These are phyloP conservation scores for Mycena crocata DNA, from an alignment of 768 basidiomycete species.

Conservation along the genomic window DNA sequence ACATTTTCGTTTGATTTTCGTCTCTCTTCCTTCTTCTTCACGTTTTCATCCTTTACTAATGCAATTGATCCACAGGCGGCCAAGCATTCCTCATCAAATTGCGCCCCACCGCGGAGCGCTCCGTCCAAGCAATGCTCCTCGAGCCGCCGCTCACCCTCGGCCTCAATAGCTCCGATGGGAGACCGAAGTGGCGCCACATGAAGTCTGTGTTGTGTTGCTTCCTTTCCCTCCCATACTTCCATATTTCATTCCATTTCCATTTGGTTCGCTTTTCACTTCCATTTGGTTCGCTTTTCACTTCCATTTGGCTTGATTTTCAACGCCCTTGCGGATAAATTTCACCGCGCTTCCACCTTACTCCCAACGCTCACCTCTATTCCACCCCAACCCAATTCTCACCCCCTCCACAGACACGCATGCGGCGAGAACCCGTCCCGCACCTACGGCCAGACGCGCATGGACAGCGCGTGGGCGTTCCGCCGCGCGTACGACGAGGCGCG, in stretches of 20 bases:
- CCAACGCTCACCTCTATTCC: not conserved
- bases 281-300: too few relatives aligned
- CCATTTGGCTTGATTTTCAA: too few relatives aligned
- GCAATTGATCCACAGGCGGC: constrained; percentile 75
- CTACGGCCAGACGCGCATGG: constrained; percentile 67
- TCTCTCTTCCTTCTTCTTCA: too few relatives aligned
- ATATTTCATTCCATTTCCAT: too few relatives aligned
- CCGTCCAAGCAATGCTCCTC: constrained; percentile 72
- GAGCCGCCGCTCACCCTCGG: constrained; percentile 75
- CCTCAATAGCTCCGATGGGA: constrained; percentile 44
- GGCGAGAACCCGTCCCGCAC: constrained; percentile 68
- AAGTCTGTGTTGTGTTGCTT: too few relatives aligned
- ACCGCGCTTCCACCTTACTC: too few relatives aligned
- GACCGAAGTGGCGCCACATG: constrained; percentile 76
- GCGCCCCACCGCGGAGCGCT: constrained; percentile 72
- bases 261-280: too few relatives aligned
- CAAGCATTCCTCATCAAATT: constrained; percentile 84
- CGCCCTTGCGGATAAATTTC: too few relatives aligned
- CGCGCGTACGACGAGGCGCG: constrained; percentile 77
- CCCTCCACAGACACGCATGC: constrained; percentile 68
- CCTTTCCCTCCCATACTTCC: too few relatives aligned
- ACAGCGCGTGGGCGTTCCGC: constrained; percentile 75
- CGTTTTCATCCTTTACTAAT: too few relatives aligned
- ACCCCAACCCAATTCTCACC: not conserved
- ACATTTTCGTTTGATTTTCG: too few relatives aligned